phyloP scores from a whole-genome alignment of 2,329 filamentous ascomycete genomes.

The Pseudogymnoascus sp. region DNA sequence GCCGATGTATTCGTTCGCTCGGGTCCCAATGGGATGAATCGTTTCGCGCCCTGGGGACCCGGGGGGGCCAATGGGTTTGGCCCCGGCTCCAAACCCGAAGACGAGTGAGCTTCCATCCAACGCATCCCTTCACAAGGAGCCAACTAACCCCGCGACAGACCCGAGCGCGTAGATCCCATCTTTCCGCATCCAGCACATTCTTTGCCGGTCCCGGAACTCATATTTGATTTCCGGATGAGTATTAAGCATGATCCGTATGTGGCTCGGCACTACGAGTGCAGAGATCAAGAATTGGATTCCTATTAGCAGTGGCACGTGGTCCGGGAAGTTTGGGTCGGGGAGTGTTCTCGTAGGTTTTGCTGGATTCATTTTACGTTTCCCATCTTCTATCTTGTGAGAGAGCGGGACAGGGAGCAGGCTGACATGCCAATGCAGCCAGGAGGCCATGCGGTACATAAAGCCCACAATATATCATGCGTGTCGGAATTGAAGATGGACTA shows the following conservation, averaged over 20 bases:
- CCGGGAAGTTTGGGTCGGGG: conserved; percentile 42
- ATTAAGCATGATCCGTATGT: conserved; percentile 39
- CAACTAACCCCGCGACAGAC: background rate
- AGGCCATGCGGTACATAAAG: conserved; percentile 18
- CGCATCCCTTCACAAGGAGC: background rate
- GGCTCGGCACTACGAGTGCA: conserved; percentile 35
- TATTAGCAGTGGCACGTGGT: conserved; percentile 41
- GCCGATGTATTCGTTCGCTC: background rate
- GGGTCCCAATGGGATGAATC: background rate
- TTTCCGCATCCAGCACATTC: conserved; percentile 33
- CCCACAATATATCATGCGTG: background rate
- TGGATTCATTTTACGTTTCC: background rate
- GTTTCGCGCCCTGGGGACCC: background rate
- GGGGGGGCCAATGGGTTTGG: background rate
- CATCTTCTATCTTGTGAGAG: background rate
- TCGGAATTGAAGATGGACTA: conserved; percentile 39
- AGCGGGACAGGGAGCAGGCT: conserved; percentile 30
- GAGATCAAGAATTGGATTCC: conserved; percentile 43
- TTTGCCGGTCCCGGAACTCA: conserved; percentile 40
- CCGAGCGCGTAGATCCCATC: background rate
- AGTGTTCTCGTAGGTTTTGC: conserved; percentile 31
- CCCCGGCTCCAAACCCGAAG: too few relatives aligned
- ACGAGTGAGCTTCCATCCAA: background rate
- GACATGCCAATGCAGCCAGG: conserved; percentile 27
- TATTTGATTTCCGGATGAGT: conserved; percentile 44